A percentile compares a stretch with the other conserved stretches of the same genome.
These are phyloP conservation scores for Camelina hispida DNA, from an alignment of 345 rosid genomes.

Conservation along the genomic window DNA sequence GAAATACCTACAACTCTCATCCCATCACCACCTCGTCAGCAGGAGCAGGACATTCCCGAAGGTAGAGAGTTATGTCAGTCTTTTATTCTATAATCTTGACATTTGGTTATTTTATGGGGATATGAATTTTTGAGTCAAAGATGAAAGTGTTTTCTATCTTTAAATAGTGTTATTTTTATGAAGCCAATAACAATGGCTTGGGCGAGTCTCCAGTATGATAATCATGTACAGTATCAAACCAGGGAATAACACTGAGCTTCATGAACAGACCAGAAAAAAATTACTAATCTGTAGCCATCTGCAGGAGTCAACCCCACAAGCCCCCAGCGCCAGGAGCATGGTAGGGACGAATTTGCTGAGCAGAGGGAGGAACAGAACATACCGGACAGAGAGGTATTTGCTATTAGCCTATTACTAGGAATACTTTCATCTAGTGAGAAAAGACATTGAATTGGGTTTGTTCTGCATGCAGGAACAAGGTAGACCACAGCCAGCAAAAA, in stretches of 20 bases:
- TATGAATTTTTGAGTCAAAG: conserved; percentile 13
- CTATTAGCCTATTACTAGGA: conserved; percentile 20
- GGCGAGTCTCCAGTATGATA: conserved; percentile 19
- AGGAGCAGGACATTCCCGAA: conserved; percentile 50
- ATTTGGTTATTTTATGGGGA: conserved; percentile 27
- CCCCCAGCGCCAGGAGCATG: conserved; percentile 38
- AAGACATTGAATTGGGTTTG: conserved; percentile 13
- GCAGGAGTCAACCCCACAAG: conserved; percentile 56
- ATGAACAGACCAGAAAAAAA: conserved; percentile 19
- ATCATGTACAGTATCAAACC: conserved; percentile 1
- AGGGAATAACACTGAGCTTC: conserved; percentile 28
- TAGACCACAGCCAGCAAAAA: conserved; percentile 51
- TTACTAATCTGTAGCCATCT: conserved; percentile 38
- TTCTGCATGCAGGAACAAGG: conserved; percentile 55
- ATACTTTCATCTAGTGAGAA: conserved; percentile 14
- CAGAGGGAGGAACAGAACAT: conserved; percentile 42
- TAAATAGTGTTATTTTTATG: background rate
- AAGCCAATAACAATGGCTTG: conserved; percentile 30
- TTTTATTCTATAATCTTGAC: conserved; percentile 1
- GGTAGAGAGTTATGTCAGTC: conserved; percentile 51
- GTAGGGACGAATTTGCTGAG: conserved; percentile 32
- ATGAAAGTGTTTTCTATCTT: background rate
- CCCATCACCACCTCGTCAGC: conserved; percentile 59
- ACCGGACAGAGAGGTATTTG: conserved; percentile 56
- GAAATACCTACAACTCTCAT: conserved; percentile 53